Evolutionary conservation across 176 grass and related monocot genomes (phyloP).

Genomic region (Musa acuminata): DNA sequence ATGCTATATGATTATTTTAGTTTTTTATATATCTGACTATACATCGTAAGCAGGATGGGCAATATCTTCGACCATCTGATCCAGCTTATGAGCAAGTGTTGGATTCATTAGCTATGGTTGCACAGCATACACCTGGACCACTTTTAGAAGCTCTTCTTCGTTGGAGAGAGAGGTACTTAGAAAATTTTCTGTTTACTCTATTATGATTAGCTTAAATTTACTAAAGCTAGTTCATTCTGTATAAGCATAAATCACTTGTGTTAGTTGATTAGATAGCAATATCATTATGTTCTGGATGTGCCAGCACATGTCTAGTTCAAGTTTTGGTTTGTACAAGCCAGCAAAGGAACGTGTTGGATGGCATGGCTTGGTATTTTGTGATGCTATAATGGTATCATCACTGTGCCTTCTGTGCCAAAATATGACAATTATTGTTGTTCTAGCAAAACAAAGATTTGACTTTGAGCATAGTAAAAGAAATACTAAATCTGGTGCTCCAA

Average conservation of each 20-base stretch:
- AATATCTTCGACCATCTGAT: slow-evolving; percentile 87
- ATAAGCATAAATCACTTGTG: background rate
- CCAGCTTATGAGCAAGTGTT: slow-evolving; percentile 94
- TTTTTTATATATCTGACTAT: background rate
- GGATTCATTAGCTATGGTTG: slow-evolving; percentile 96
- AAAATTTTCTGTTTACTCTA: slow-evolving; percentile 5
- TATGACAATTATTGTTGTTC: too few relatives aligned
- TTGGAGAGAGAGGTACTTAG: slow-evolving; percentile 83
- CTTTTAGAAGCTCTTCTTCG: slow-evolving; percentile 98
- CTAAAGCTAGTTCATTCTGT: background rate
- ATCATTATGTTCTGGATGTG: too few relatives aligned
- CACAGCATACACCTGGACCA: slow-evolving; percentile 86
- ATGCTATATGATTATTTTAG: background rate
- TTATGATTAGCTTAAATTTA: background rate
- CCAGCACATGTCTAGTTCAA: too few relatives aligned
- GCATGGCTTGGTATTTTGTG: too few relatives aligned
- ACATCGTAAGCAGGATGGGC: slow-evolving; percentile 58
- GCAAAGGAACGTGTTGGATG: too few relatives aligned
- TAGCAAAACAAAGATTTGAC: too few relatives aligned
- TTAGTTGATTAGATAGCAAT: too few relatives aligned
- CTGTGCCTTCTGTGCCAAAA: too few relatives aligned
- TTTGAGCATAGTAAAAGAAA: too few relatives aligned
- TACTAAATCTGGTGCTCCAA: too few relatives aligned
- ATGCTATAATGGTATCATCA: too few relatives aligned
- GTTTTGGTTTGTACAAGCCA: too few relatives aligned